These are phyloP conservation scores for Coemansia sp. DNA, from an alignment of 192 early-diverging fungal genomes.

Conservation along the genomic window DNA sequence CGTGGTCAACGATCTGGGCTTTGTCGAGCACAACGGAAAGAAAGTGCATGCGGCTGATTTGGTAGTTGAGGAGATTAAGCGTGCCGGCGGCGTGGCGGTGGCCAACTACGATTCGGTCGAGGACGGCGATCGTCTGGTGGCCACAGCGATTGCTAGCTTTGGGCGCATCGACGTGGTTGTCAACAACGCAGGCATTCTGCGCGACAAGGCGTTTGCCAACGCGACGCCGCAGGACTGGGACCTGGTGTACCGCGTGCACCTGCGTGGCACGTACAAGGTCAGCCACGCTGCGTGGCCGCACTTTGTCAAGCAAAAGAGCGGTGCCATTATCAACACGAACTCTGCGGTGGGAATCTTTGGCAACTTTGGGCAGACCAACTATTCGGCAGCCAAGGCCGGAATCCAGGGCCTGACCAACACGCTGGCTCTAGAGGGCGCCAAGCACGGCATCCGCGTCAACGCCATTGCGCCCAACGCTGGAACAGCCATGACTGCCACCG, in stretches of 20 bases:
- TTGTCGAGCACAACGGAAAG: conserved; percentile 45
- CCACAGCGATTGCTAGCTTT: conserved; percentile 85
- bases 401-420: conserved; percentile 87
- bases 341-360: conserved; percentile 95
- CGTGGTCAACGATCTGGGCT: conserved; percentile 92
- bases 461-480: conserved; percentile 97
- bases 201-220: conserved; percentile 90
- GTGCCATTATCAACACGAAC: conserved; percentile 92
- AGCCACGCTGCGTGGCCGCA: conserved; percentile 95
- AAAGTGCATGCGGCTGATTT: conserved; percentile 61
- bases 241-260: conserved; percentile 83
- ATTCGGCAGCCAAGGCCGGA: conserved; percentile 90
- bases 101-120: conserved; percentile 94
- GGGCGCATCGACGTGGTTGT: conserved; percentile 81
- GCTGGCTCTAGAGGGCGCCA: conserved; percentile 88
- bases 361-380: conserved; percentile 94
- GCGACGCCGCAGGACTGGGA: conserved; percentile 96
- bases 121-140: conserved; percentile 91
- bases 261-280: conserved; percentile 93
- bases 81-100: conserved; percentile 83
- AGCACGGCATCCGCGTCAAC: conserved; percentile 89
- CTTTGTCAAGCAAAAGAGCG: conserved; percentile 91
- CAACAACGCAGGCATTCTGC: conserved; percentile 97
- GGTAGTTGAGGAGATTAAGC: conserved; percentile 82
- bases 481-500: conserved; percentile 95